These are phyloP conservation scores for Cenchrus americanus DNA, from an alignment of 176 grass and related monocot species.

Conservation along the genomic window DNA sequence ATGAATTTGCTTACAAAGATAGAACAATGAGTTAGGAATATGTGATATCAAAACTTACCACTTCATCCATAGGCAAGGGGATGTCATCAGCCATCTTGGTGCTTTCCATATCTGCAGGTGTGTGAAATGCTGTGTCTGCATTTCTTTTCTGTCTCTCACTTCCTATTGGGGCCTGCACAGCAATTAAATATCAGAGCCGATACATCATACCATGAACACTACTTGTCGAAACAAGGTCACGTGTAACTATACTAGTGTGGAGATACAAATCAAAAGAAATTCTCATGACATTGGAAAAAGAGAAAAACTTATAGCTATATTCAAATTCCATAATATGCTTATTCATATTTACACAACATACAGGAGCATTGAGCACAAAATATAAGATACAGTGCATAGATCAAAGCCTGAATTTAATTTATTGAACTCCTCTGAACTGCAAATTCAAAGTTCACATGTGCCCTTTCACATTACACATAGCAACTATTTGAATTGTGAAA, in stretches of 20 bases:
- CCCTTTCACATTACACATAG: neutral
- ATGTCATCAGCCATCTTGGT: slow-evolving; percentile 45
- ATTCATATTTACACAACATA: slow-evolving; percentile 2
- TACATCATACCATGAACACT: neutral
- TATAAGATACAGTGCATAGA: neutral
- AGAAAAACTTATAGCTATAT: neutral
- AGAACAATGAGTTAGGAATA: neutral
- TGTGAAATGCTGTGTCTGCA: slow-evolving; percentile 40
- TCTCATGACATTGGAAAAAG: neutral
- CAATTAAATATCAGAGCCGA: slow-evolving; percentile 7
- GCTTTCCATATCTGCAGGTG: slow-evolving; percentile 51
- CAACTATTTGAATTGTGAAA: neutral
- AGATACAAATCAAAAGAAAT: neutral
- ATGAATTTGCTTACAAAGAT: neutral
- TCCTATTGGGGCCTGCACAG: slow-evolving; percentile 56
- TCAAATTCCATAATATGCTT: neutral
- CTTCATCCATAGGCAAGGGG: slow-evolving; percentile 51
- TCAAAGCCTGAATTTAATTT: neutral
- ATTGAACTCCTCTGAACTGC: neutral
- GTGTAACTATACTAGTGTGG: neutral
- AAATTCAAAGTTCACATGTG: neutral
- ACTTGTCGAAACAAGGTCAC: neutral
- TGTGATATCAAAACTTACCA: slow-evolving; percentile 43
- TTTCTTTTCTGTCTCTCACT: slow-evolving; percentile 66
- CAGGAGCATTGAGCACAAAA: neutral